Conservation (phyloP, 768 basidiomycete species). For the Pleurotus tuber-regium region DNA sequence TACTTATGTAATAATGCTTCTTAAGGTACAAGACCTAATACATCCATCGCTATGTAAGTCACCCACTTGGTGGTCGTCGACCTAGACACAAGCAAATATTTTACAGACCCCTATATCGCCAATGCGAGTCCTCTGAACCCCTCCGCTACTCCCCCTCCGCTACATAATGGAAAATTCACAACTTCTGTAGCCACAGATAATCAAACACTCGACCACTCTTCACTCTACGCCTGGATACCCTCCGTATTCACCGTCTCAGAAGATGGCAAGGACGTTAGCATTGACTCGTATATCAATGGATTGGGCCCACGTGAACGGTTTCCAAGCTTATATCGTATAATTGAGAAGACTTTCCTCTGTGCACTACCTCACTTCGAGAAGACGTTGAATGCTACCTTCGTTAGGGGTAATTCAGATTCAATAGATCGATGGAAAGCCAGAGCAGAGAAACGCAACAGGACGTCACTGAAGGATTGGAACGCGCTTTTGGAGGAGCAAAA, state of each 20-base stretch:
- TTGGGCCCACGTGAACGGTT: constrained; percentile 13
- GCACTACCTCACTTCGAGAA: constrained; percentile 13
- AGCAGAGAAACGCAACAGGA: not conserved
- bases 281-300: constrained; percentile 17
- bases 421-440: not conserved
- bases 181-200: not conserved
- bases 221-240: constrained; percentile 15
- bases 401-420: too few species aligned
- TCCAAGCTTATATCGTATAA: constrained; percentile 13
- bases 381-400: constrained; percentile 9
- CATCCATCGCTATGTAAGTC: constrained; percentile 16
- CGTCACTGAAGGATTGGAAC: not conserved
- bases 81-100: too few species aligned
- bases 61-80: not conserved
- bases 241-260: constrained; percentile 14
- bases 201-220: not conserved
- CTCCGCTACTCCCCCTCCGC: constrained; percentile 1
- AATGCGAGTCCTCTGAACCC: constrained; percentile 3
- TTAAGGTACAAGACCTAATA: constrained; percentile 17
- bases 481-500: not conserved
- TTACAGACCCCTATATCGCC: not conserved
- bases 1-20: not conserved
- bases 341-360: constrained; percentile 15
- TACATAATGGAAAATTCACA: not conserved
- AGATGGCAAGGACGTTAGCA: constrained; percentile 15